Percentiles rank a stretch among this genome's conserved stretches.
Conservation (phyloP, 257 asterid species). For the Solanum gandarillasii region DNA sequence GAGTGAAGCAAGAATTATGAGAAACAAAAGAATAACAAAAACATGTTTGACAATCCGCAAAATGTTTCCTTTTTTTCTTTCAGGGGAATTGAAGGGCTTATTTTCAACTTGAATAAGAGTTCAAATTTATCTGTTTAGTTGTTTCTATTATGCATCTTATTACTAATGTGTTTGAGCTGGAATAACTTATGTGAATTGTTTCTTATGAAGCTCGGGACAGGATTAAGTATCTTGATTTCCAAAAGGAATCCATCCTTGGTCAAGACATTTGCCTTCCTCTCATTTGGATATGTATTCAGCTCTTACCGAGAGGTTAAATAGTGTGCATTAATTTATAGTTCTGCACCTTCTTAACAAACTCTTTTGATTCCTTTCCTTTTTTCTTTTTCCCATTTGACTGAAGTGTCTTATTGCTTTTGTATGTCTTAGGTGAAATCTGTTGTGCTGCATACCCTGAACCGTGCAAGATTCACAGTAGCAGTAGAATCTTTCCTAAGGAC, state of each 20-base stretch:
- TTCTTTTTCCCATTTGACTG: background rate
- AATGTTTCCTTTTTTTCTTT: background rate
- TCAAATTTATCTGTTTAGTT: background rate
- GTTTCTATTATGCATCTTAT: background rate
- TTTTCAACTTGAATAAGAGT: background rate
- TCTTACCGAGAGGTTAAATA: conserved; percentile 82
- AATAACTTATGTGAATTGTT: conserved; percentile 15
- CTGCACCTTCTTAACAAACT: background rate
- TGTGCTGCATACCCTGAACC: conserved; percentile 83
- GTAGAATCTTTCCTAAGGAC: conserved; percentile 86
- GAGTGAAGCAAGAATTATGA: background rate
- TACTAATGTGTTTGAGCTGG: background rate
- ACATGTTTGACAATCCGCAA: background rate
- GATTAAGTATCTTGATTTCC: conserved; percentile 78
- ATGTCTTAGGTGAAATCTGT: conserved; percentile 76
- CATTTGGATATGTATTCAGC: conserved; percentile 91
- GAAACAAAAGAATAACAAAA: background rate
- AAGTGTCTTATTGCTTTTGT: background rate
- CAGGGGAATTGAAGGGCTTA: background rate
- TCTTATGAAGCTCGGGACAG: conserved; percentile 85
- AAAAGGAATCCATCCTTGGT: conserved; percentile 86
- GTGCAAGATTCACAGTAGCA: conserved; percentile 95
- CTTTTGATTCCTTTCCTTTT: background rate
- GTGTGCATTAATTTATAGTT: conserved; percentile 1
- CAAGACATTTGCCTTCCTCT: conserved; percentile 69